Evolutionary conservation across 2,329 filamentous ascomycete genomes (phyloP), one percentile per base, ranked within the genome.

Genomic region (Thermoascus crustaceus): DNA sequence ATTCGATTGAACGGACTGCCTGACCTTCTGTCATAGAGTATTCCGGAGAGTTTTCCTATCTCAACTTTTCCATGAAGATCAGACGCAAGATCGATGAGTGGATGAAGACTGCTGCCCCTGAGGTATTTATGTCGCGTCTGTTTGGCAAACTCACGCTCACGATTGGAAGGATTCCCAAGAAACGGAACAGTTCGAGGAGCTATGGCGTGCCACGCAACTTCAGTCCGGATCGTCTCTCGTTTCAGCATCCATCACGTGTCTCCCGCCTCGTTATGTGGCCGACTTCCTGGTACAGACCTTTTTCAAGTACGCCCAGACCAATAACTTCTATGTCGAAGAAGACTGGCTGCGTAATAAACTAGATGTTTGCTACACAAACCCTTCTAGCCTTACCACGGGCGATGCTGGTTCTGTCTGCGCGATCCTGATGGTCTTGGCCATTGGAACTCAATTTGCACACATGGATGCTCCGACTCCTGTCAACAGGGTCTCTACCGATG

Each of bases 371-470:
- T 66, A 66, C 41, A 55, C 50, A 3, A 52, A 58, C 21, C 55
- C 58, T 2, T 48, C 46, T 1, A 55, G 48, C 17, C 48, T 64
- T 3, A 55, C 52, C 3, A 54, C 54, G 11, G 57, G 60, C 27
- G 63, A 66, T 42, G 57, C 63, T 3, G 56, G 56, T 4, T 57
- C 57, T 2, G 60, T 64, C n/a, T 63, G 60, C 34, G 51, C 60
- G 5, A 60, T 67, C 7, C 42, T 67, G 30, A 63, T 63, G 57
- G 58, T 64, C 4, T 45, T 67, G 21, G 63, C 63, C 0, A 58
- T 66, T 9, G 63, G 63, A 14, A 64, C 63, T 1, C 63, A 67
- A 40, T 67, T 63, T 39, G 63, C 61, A 5, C 62, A 67, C 37
- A 57, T 63, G 55, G 55, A 64, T 34, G 62, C 61, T 5, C 39